Conservation (phyloP, 192 early-diverging fungal genomes). For the Podila verticillata region DNA sequence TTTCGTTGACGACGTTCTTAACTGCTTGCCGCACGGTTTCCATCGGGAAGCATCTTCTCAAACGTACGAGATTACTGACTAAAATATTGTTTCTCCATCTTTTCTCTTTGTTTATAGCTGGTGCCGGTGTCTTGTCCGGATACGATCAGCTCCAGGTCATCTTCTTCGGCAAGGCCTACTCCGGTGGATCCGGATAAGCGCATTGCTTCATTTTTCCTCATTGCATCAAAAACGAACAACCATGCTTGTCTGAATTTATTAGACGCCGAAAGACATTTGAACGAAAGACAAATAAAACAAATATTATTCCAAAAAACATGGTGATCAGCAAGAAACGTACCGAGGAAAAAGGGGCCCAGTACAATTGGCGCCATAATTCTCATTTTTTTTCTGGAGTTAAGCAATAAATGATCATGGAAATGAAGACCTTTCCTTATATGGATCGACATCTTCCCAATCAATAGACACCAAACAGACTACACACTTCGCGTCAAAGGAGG, state of each 20-base stretch:
- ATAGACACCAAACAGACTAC: no score
- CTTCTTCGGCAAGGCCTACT: conserved; percentile 51
- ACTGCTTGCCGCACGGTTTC: no score
- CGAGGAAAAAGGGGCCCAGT: no score
- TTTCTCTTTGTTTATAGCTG: conserved; percentile 31
- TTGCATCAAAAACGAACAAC: conserved; percentile 5
- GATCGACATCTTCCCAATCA: no score
- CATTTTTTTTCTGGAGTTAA: no score
- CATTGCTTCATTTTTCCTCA: conserved; percentile 5
- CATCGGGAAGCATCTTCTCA: no score
- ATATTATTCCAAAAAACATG: neutral
- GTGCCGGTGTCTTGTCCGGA: conserved; percentile 89
- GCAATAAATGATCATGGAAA: no score
- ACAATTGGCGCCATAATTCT: no score
- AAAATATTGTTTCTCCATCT: neutral
- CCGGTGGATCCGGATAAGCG: conserved; percentile 37
- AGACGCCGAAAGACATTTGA: conserved; percentile 1
- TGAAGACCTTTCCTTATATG: no score
- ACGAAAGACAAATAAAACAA: conserved; percentile 10
- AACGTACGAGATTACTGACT: neutral
- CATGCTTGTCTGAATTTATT: conserved; percentile 13
- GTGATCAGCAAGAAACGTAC: no score
- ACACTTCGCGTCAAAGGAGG: no score
- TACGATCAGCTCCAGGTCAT: conserved; percentile 74
- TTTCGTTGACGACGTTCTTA: no score